phyloP scores from a whole-genome alignment of 2,329 filamentous ascomycete species.

The Rhexocercosporidium sp. region DNA sequence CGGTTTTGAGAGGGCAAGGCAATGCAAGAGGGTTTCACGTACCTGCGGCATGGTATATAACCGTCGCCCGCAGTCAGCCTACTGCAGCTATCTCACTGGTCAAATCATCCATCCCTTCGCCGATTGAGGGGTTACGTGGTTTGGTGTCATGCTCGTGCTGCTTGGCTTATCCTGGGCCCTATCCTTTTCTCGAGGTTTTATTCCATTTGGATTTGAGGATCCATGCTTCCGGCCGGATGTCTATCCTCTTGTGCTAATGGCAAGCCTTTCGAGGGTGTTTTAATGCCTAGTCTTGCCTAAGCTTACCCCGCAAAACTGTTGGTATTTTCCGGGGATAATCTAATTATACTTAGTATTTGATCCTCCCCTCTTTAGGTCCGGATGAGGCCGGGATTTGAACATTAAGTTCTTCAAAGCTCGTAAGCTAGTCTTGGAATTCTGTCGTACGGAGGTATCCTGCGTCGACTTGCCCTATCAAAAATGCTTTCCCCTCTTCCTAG shows the following conservation, averaged over 20 bases:
- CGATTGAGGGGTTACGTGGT: conserved; percentile 10
- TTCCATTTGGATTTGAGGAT: neutral
- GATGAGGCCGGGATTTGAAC: neutral
- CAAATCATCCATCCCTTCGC: neutral
- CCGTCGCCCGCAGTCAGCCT: conserved; percentile 1
- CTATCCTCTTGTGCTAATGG: neutral
- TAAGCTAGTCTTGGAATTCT: neutral
- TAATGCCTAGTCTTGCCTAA: neutral
- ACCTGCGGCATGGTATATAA: neutral
- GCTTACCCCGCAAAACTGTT: neutral
- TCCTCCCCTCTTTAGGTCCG: neutral
- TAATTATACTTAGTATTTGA: neutral
- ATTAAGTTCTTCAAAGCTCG: neutral
- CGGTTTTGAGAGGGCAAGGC: neutral
- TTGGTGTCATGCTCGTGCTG: conserved; percentile 1
- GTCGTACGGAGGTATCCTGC: neutral
- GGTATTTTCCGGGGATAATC: neutral
- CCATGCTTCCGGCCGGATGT: neutral
- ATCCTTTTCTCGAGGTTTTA: neutral
- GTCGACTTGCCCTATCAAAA: neutral
- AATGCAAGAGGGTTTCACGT: neutral
- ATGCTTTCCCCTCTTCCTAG: neutral
- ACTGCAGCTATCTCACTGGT: conserved; percentile 7
- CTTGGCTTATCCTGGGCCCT: neutral
- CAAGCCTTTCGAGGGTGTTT: too few relatives aligned